phyloP scores from a whole-genome alignment of 805 yeast species.

The Sugiyamaella smithiae region DNA sequence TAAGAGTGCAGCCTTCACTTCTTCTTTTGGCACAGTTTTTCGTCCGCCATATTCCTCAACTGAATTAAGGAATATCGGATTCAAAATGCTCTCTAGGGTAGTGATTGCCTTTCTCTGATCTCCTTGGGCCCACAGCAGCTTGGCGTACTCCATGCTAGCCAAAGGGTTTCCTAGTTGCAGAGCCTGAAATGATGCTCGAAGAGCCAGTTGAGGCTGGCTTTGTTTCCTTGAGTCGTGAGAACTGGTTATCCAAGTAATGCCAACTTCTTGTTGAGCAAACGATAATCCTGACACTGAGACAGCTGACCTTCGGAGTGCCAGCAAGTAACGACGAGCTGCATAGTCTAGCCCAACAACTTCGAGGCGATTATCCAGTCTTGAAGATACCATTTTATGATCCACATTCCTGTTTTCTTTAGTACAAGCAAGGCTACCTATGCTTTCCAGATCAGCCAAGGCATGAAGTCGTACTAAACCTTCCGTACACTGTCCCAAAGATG shows the following conservation, averaged over 20 bases:
- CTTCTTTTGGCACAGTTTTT: slow-evolving; percentile 8
- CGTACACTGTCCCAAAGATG: slow-evolving; percentile 51
- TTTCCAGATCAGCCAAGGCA: slow-evolving; percentile 56
- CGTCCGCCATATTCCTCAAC: slow-evolving; percentile 9
- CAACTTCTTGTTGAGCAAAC: slow-evolving; percentile 29
- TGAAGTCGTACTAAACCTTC: slow-evolving; percentile 54
- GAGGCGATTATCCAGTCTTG: slow-evolving; percentile 27
- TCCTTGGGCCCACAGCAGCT: slow-evolving; percentile 84
- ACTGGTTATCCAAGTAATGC: slow-evolving; percentile 54
- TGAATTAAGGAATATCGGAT: slow-evolving; percentile 18
- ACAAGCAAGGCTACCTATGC: slow-evolving; percentile 32
- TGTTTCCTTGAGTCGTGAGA: slow-evolving; percentile 66
- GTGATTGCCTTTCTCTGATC: slow-evolving; percentile 82
- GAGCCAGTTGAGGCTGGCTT: slow-evolving; percentile 68
- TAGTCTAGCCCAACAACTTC: slow-evolving; percentile 49
- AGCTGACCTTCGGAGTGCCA: slow-evolving; percentile 57
- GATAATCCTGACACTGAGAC: slow-evolving; percentile 30
- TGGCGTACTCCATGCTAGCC: slow-evolving; percentile 62
- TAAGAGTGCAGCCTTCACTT: slow-evolving; percentile 57
- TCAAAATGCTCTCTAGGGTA: slow-evolving; percentile 46
- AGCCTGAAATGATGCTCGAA: slow-evolving; percentile 63
- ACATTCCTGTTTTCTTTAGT: slow-evolving; percentile 1
- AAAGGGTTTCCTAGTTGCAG: slow-evolving; percentile 27
- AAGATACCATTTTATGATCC: slow-evolving; percentile 18
- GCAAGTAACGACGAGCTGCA: slow-evolving; percentile 55